Conservation (phyloP, 805 yeast species). For the Candida odintsovae region DNA sequence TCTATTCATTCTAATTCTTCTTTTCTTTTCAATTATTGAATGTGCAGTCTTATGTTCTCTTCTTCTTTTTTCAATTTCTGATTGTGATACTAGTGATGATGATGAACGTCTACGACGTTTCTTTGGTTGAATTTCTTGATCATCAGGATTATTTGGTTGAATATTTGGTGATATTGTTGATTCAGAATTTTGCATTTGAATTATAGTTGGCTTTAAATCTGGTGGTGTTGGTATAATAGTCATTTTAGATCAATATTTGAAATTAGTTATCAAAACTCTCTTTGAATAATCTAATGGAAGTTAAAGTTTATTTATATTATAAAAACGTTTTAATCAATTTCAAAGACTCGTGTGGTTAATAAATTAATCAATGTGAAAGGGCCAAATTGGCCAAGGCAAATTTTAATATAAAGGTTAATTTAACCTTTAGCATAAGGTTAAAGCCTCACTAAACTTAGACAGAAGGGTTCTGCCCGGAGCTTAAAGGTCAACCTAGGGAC, state of each 20-base stretch:
- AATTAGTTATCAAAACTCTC: too few species aligned
- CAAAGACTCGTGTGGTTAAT: too few species aligned
- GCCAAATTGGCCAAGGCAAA: too few species aligned
- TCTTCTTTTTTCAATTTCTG: conserved; percentile 34
- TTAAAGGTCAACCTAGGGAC: too few species aligned
- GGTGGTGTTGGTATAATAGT: conserved; percentile 39
- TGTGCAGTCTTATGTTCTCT: conserved; percentile 54
- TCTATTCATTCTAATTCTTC: conserved; percentile 73
- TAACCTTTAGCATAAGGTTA: too few species aligned
- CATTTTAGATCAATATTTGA: background rate
- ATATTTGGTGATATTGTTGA: background rate
- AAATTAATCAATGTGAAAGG: background rate
- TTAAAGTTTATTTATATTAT: background rate
- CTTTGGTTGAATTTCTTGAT: conserved; percentile 8
- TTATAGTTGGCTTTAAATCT: conserved; percentile 39
- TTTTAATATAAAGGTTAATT: too few species aligned
- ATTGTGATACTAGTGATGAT: conserved; percentile 19
- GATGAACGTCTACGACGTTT: conserved; percentile 23
- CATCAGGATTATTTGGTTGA: background rate
- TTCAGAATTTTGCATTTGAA: conserved; percentile 31
- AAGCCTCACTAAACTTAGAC: too few species aligned
- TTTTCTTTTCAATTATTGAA: conserved; percentile 72
- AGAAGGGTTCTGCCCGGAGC: too few species aligned
- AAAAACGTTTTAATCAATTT: background rate
- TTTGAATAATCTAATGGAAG: too few species aligned